A percentile compares a stretch with the other conserved stretches of the same genome.
Conservation (phyloP, 495 filamentous ascomycete species). For the Aspergillus panamensis region DNA sequence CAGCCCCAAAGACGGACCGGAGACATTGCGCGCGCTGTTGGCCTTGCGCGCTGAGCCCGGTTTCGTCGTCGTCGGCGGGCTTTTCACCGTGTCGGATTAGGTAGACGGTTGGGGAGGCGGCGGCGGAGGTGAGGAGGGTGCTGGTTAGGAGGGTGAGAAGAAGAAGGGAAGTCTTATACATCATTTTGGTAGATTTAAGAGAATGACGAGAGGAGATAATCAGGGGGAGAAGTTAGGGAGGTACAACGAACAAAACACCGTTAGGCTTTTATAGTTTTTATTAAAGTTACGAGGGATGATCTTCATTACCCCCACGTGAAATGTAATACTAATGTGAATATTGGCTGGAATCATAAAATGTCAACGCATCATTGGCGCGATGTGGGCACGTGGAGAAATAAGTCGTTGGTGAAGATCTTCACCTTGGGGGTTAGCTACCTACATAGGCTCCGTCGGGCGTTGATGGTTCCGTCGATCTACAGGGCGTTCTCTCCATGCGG, state of each 20-base stretch:
- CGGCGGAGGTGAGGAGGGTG: constrained; percentile 19
- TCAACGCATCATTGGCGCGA: neutral
- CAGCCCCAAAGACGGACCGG: constrained; percentile 42
- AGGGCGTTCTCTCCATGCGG: no score
- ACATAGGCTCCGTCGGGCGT: neutral
- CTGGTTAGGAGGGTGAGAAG: constrained; percentile 23
- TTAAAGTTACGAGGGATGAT: no score
- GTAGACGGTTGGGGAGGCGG: constrained; percentile 43
- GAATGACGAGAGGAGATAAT: neutral
- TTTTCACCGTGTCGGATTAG: constrained; percentile 60
- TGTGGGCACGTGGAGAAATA: neutral
- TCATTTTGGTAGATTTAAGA: neutral
- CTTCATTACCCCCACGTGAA: neutral
- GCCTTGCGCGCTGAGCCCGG: constrained; percentile 45
- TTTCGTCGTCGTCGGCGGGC: constrained; percentile 36
- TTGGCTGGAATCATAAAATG: no score
- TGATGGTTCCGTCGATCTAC: no score
- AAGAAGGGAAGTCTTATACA: constrained; percentile 11
- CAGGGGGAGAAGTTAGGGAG: neutral
- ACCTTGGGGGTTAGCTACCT: neutral
- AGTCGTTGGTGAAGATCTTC: neutral
- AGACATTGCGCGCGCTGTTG: constrained; percentile 51
- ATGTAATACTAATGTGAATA: no score
- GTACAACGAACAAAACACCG: neutral
- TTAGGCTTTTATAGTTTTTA: neutral